Conservation (phyloP, 345 rosid species). For the Eucalyptus albens region DNA sequence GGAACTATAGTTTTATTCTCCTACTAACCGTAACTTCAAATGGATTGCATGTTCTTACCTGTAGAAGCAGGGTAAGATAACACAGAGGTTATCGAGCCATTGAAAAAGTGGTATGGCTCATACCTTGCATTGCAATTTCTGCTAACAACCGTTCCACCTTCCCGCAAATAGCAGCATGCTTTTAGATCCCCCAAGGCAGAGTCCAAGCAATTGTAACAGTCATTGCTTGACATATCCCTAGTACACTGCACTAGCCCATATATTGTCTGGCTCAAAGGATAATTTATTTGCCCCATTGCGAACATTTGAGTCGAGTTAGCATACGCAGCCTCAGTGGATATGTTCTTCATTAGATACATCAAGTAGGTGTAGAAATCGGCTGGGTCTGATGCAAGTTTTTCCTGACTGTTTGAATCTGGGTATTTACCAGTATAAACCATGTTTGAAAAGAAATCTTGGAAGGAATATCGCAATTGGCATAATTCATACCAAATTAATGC, state of each 20-base stretch:
- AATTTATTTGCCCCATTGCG: conserved; percentile 3
- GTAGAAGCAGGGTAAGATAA: background rate
- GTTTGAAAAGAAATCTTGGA: background rate
- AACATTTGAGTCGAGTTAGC: conserved; percentile 4
- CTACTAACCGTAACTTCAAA: background rate
- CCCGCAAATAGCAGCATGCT: background rate
- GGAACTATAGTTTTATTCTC: background rate
- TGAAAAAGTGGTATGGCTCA: conserved; percentile 8
- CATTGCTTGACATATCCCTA: background rate
- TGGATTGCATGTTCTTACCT: background rate
- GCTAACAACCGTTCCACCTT: conserved; percentile 18
- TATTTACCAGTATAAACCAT: conserved; percentile 12
- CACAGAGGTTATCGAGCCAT: background rate
- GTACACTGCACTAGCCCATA: conserved; percentile 25
- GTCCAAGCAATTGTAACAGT: conserved; percentile 1
- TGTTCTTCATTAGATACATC: background rate
- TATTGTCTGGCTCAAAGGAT: background rate
- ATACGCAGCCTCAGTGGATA: background rate
- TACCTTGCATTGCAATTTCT: conserved; percentile 16
- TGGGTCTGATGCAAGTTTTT: background rate
- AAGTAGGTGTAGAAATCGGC: background rate
- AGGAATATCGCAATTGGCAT: conserved; percentile 24
- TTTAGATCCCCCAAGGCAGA: conserved; percentile 7
- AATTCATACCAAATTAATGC: conserved; percentile 17
- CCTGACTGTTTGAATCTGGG: background rate